Percentiles rank a stretch among this genome's conserved stretches.
These are phyloP conservation scores for Tripterygium wilfordii DNA, from an alignment of 177 flowering plant species.

Conservation along the genomic window DNA sequence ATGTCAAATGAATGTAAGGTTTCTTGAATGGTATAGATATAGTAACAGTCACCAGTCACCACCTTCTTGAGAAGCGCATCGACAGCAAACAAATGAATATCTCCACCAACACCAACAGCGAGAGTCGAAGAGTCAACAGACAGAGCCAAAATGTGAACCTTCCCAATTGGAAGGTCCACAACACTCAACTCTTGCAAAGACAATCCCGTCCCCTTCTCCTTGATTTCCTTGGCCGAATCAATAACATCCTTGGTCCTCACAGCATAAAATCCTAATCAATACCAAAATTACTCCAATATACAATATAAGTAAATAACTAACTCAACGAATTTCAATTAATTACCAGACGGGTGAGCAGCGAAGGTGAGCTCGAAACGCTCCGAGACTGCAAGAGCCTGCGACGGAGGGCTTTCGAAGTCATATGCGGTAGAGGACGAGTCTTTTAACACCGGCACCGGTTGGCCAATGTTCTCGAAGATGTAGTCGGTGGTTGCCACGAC, in stretches of 20 bases:
- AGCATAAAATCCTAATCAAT: constrained; percentile 64
- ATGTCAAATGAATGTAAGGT: too few species aligned
- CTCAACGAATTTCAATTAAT: too few species aligned
- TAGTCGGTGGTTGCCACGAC: too few species aligned
- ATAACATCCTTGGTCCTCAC: constrained; percentile 68
- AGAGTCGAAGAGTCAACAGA: constrained; percentile 55
- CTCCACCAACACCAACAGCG: constrained; percentile 45
- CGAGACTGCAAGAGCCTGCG: constrained; percentile 60
- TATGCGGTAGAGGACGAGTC: constrained; percentile 9
- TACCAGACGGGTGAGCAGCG: constrained; percentile 64
- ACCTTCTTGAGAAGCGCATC: constrained; percentile 72
- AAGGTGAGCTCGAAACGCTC: constrained; percentile 46
- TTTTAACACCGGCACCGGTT: constrained; percentile 43
- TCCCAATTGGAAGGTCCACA: constrained; percentile 53
- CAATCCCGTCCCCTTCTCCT: constrained; percentile 27
- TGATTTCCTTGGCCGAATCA: constrained; percentile 47
- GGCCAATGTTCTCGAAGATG: constrained; percentile 65
- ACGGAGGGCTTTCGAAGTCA: constrained; percentile 42
- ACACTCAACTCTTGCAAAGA: constrained; percentile 54
- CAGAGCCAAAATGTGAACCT: constrained; percentile 50
- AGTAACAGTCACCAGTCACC: too few species aligned
- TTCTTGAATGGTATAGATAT: too few species aligned
- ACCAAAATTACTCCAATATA: background rate
- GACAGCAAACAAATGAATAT: constrained; percentile 49
- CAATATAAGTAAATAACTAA: background rate